A percentile compares a stretch with the other conserved stretches of the same genome.
These are phyloP conservation scores for Thermochaetoides dissita DNA, from an alignment of 2,329 filamentous ascomycete genomes.

Conservation along the genomic window DNA sequence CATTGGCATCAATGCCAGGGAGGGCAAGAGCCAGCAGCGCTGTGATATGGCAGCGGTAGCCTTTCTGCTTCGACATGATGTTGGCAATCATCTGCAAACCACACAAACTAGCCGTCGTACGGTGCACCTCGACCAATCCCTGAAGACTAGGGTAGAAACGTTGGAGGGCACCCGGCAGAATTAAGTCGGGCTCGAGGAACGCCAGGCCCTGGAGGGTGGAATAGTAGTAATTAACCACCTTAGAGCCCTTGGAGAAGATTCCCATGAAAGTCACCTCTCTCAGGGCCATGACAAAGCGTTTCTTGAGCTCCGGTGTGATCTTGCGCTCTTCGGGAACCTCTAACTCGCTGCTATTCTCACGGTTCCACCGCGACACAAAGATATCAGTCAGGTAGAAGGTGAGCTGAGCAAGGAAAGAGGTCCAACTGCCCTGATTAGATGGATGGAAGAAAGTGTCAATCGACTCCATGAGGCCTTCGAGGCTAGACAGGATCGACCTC, in stretches of 20 bases:
- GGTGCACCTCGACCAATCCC: conserved; percentile 90
- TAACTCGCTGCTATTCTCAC: conserved; percentile 84
- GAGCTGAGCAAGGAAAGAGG: conserved; percentile 74
- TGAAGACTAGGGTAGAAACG: conserved; percentile 95
- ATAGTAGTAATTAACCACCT: conserved; percentile 82
- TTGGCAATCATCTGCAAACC: conserved; percentile 85
- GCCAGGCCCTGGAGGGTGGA: conserved; percentile 80
- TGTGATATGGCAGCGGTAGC: conserved; percentile 92
- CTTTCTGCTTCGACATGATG: conserved; percentile 82
- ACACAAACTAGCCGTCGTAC: conserved; percentile 84
- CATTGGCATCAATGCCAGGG: conserved; percentile 94
- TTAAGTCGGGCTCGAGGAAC: conserved; percentile 79
- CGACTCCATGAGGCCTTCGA: conserved; percentile 85
- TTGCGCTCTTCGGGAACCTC: conserved; percentile 67
- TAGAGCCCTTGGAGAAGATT: conserved; percentile 88
- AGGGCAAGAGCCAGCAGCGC: conserved; percentile 82
- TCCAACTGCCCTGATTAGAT: conserved; percentile 89
- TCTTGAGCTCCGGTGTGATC: conserved; percentile 69
- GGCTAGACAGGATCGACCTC: conserved; percentile 66
- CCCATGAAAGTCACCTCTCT: conserved; percentile 96
- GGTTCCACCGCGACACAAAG: conserved; percentile 95
- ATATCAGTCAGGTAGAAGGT: conserved; percentile 89
- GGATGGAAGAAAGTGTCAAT: conserved; percentile 98
- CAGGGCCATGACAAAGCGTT: conserved; percentile 75
- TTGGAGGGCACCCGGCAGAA: conserved; percentile 84